These are phyloP conservation scores for Entonaema liquescens DNA, from an alignment of 495 filamentous ascomycete species.

Conservation along the genomic window DNA sequence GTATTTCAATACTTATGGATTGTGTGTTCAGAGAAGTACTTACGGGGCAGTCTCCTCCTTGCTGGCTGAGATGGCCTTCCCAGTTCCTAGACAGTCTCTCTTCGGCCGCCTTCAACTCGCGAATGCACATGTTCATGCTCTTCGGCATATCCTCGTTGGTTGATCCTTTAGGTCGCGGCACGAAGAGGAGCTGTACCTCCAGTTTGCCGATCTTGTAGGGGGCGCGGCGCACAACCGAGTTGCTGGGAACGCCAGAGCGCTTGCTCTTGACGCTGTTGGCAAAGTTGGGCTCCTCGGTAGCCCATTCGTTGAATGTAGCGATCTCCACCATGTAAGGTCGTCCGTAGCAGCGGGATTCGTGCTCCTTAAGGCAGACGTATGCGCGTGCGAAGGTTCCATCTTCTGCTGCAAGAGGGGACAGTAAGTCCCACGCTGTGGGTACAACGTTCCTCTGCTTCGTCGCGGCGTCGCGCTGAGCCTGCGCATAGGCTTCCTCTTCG, in stretches of 20 bases:
- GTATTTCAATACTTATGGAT: not conserved
- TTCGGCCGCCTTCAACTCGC: conserved; percentile 90
- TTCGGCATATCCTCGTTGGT: conserved; percentile 97
- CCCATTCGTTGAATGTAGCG: conserved; percentile 98
- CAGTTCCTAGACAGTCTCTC: conserved; percentile 73
- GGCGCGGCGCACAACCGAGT: conserved; percentile 69
- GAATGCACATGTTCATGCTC: conserved; percentile 94
- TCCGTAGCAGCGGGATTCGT: conserved; percentile 85
- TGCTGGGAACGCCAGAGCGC: conserved; percentile 64
- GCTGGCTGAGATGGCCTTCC: conserved; percentile 92
- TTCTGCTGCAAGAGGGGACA: conserved; percentile 83
- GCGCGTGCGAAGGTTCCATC: conserved; percentile 94
- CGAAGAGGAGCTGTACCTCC: conserved; percentile 90
- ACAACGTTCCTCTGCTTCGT: conserved; percentile 63
- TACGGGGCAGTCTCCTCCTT: conserved; percentile 97
- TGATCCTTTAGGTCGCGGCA: conserved; percentile 88
- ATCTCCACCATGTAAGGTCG: conserved; percentile 87
- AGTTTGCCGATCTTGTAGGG: conserved; percentile 96
- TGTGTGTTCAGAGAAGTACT: conserved; percentile 51
- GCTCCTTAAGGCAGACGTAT: conserved; percentile 91
- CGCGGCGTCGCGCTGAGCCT: conserved; percentile 72
- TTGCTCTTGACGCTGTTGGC: conserved; percentile 89
- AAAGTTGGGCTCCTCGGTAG: conserved; percentile 75
- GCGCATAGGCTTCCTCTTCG: conserved; percentile 71
- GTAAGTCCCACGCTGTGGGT: conserved; percentile 82